These are phyloP conservation scores for Alisma plantagoaquatica DNA, from an alignment of 106 monocot species.

Conservation along the genomic window DNA sequence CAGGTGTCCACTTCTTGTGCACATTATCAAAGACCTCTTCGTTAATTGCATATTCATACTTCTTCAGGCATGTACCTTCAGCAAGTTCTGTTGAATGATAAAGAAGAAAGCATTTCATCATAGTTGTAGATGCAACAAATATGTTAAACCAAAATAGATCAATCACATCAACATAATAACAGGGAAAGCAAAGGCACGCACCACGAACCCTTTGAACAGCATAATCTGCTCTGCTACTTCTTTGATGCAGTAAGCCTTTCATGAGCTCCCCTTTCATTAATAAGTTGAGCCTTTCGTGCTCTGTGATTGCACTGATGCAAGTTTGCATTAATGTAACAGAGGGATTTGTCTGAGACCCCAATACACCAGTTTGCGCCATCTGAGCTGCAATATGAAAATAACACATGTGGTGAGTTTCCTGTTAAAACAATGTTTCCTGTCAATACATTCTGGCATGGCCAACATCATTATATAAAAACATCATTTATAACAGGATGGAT, in stretches of 20 bases:
- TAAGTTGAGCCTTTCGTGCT: constrained; percentile 83
- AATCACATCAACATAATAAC: too few relatives aligned
- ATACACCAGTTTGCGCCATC: constrained; percentile 20
- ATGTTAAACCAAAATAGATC: too few relatives aligned
- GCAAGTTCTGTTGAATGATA: constrained; percentile 83
- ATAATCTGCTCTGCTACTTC: constrained; percentile 67
- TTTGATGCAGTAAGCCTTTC: constrained; percentile 77
- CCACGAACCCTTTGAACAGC: constrained; percentile 72
- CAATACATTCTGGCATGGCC: too few relatives aligned
- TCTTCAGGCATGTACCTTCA: constrained; percentile 94
- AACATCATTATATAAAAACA: too few relatives aligned
- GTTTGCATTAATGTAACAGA: constrained; percentile 51
- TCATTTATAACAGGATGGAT: too few relatives aligned
- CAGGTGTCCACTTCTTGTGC: constrained; percentile 48
- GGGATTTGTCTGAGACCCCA: constrained; percentile 44
- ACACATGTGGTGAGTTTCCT: too few relatives aligned
- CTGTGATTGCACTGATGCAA: constrained; percentile 79
- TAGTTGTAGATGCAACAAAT: too few relatives aligned
- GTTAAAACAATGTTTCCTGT: too few relatives aligned
- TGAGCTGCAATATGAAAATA: constrained; percentile 26
- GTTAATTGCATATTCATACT: constrained; percentile 56
- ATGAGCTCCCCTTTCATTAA: constrained; percentile 94
- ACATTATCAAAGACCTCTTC: constrained; percentile 44
- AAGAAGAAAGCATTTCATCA: too few relatives aligned
- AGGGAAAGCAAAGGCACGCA: too few relatives aligned